phyloP scores from a whole-genome alignment of 1,284 basidiomycete species.

The Thelephora terrestris region DNA sequence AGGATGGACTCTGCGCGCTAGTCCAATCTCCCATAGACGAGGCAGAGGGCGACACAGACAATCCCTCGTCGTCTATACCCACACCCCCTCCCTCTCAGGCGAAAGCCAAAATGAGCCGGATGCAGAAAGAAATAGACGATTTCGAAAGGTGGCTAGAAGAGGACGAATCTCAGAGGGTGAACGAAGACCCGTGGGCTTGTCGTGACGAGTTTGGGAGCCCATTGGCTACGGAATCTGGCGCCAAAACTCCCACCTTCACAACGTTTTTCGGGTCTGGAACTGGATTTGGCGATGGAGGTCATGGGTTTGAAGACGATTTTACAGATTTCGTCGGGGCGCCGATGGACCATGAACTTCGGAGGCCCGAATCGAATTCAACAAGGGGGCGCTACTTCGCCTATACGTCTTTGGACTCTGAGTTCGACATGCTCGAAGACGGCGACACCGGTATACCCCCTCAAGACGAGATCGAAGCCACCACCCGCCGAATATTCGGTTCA shows the following conservation, averaged over 20 bases:
- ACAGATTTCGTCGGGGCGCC: constrained; percentile 49
- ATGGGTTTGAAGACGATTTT: constrained; percentile 70
- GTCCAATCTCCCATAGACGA: constrained; percentile 14
- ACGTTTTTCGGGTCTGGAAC: not conserved
- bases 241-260: not conserved
- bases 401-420: constrained; percentile 37
- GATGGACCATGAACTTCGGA: constrained; percentile 12
- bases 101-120: constrained; percentile 22
- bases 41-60: constrained; percentile 7
- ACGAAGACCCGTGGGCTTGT: constrained; percentile 4
- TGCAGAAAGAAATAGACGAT: constrained; percentile 44
- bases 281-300: constrained; percentile 2
- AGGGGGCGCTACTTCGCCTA: constrained; percentile 28
- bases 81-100: constrained; percentile 6
- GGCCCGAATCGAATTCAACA: constrained; percentile 2
- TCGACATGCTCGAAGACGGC: constrained; percentile 28
- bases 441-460: constrained; percentile 34
- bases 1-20: constrained; percentile 25
- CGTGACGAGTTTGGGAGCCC: not conserved
- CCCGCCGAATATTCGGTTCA: constrained; percentile 45
- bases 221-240: not conserved
- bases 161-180: constrained; percentile 21
- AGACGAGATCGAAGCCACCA: constrained; percentile 42
- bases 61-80: not conserved
- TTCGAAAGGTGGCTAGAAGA: constrained; percentile 55